Evolutionary conservation across 2,329 filamentous ascomycete genomes (phyloP).

Genomic region (Botrytis porri): DNA sequence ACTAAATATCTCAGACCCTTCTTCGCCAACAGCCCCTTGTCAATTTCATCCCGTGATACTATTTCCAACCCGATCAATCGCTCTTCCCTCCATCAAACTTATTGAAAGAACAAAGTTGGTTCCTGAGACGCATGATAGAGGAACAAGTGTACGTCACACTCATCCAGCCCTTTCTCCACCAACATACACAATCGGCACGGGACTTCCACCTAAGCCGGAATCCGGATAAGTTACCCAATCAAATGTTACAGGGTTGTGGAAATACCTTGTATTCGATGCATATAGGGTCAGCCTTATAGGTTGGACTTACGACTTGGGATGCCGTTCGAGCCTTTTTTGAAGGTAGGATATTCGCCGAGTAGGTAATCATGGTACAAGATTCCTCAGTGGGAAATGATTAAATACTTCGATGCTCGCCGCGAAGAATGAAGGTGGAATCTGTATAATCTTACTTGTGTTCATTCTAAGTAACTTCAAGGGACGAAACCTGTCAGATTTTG

Average conservation of each 20-base stretch:
- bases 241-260: neutral
- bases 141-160: neutral
- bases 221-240: slow-evolving; percentile 8
- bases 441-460: neutral
- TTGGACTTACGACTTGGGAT: neutral
- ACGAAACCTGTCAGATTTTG: neutral
- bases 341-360: slow-evolving; percentile 8
- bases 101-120: neutral
- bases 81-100: neutral
- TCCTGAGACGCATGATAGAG: neutral
- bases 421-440: neutral
- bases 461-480: neutral
- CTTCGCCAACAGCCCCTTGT: neutral
- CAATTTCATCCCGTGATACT: neutral
- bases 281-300: slow-evolving; percentile 17
- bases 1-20: neutral
- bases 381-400: slow-evolving; percentile 1
- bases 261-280: slow-evolving; percentile 9
- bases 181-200: neutral
- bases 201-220: neutral
- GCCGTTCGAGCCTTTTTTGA: slow-evolving; percentile 9
- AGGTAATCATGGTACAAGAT: slow-evolving; percentile 12
- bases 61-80: neutral
- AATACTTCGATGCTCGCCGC: neutral
- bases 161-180: neutral